Evolutionary conservation across 345 rosid genomes (phyloP).

Genomic region (Kandelia obovata): DNA sequence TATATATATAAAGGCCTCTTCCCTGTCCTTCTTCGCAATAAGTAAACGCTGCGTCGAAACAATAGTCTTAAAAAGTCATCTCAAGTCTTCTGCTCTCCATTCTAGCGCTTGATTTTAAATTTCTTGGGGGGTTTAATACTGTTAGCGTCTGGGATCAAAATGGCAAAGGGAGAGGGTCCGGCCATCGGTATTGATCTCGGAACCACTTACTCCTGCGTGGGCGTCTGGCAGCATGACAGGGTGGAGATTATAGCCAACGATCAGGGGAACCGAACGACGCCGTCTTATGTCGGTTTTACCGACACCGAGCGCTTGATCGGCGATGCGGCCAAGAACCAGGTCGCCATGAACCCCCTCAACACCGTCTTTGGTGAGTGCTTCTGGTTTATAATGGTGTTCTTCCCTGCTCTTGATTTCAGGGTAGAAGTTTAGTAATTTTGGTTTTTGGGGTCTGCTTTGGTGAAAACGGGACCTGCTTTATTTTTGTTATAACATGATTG

Average conservation of each 20-base stretch:
- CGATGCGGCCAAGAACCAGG: slow-evolving; percentile 37
- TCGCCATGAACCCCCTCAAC: slow-evolving; percentile 32
- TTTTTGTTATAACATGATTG: too few relatives aligned
- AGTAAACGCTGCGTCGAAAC: too few relatives aligned
- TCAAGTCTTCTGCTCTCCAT: not conserved
- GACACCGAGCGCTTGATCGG: slow-evolving; percentile 30
- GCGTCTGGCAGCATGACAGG: slow-evolving; percentile 31
- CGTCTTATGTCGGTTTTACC: slow-evolving; percentile 32
- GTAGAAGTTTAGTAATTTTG: too few relatives aligned
- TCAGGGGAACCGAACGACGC: slow-evolving; percentile 33
- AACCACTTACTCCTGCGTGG: slow-evolving; percentile 27
- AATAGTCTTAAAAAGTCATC: too few relatives aligned
- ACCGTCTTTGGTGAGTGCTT: slow-evolving; percentile 23
- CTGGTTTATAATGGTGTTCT: too few relatives aligned
- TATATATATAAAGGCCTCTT: not conserved
- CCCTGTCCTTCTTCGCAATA: fast-evolving
- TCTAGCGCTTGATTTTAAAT: not conserved
- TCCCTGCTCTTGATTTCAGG: too few relatives aligned
- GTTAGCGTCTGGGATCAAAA: not conserved
- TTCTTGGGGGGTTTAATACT: too few relatives aligned
- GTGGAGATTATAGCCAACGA: slow-evolving; percentile 28
- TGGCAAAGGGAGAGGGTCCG: slow-evolving; percentile 27
- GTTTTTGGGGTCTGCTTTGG: too few relatives aligned
- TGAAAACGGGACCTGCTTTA: too few relatives aligned
- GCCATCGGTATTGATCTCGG: slow-evolving; percentile 34